Evolutionary conservation across 768 basidiomycete genomes (phyloP).

Genomic region (Termitomyces eurrhizus): DNA sequence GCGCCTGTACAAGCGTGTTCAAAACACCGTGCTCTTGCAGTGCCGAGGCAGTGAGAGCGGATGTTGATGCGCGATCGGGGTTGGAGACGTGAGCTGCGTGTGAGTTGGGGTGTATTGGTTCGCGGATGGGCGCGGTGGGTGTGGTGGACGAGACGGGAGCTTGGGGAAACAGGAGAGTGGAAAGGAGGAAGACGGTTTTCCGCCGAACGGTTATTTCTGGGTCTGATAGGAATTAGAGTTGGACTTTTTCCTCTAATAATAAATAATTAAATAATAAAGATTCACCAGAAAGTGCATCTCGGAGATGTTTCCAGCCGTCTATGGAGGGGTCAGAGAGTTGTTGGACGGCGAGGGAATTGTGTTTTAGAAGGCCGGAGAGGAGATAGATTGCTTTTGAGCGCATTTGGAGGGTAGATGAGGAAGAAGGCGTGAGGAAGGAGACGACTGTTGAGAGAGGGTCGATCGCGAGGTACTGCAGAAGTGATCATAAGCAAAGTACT

Average conservation of each 20-base stretch:
- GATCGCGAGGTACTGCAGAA: constrained; percentile 51
- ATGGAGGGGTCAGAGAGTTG: constrained; percentile 40
- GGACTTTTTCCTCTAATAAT: not conserved
- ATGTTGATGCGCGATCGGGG: constrained; percentile 53
- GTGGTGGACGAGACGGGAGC: constrained; percentile 20
- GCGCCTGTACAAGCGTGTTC: constrained; percentile 44
- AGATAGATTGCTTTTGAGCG: constrained; percentile 63
- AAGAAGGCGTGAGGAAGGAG: constrained; percentile 52
- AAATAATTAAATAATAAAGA: not conserved
- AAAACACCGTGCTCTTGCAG: constrained; percentile 44
- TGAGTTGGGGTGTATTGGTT: constrained; percentile 65
- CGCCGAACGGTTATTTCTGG: constrained; percentile 74
- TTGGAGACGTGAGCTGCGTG: constrained; percentile 61
- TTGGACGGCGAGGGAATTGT: constrained; percentile 64
- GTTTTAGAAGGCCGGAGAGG: constrained; percentile 75
- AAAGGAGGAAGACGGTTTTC: constrained; percentile 76
- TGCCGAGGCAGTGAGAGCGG: constrained; percentile 42
- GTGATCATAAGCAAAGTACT: not conserved
- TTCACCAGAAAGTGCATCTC: constrained; percentile 59
- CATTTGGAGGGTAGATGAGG: constrained; percentile 32
- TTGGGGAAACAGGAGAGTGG: constrained; percentile 58
- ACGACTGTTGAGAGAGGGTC: constrained; percentile 67
- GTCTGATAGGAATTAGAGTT: constrained; percentile 40
- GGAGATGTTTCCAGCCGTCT: constrained; percentile 64
- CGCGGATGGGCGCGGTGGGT: constrained; percentile 17